Conservation (phyloP, 2,329 filamentous ascomycete species). For the Leptodontidium sp. region DNA sequence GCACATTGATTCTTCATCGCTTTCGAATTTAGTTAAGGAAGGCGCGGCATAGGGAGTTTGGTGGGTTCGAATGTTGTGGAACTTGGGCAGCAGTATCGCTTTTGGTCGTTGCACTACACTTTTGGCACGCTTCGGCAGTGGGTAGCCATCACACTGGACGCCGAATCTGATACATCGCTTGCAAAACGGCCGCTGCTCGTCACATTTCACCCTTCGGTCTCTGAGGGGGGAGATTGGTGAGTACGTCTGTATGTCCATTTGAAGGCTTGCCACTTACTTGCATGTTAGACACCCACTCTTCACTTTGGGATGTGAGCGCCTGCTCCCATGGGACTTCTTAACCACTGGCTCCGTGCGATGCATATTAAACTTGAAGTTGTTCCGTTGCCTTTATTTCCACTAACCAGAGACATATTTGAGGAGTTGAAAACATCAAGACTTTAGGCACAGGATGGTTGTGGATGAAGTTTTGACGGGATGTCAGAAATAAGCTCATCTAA, state of each 20-base stretch:
- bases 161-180: conserved; percentile 24
- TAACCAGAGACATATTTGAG: not conserved
- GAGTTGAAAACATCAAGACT: not conserved
- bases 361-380: not conserved
- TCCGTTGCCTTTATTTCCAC: not conserved
- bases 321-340: not conserved
- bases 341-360: not conserved
- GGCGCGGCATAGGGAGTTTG: conserved; percentile 12
- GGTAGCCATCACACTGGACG: conserved; percentile 31
- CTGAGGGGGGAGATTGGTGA: not conserved
- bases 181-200: conserved; percentile 24
- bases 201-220: conserved; percentile 26
- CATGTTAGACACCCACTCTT: conserved; percentile 25
- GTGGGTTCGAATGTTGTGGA: not conserved
- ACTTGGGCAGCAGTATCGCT: conserved; percentile 14
- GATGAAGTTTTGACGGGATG: not conserved
- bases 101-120: conserved; percentile 1
- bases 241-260: not conserved
- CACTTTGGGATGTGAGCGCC: conserved; percentile 10
- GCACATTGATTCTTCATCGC: conserved; percentile 26
- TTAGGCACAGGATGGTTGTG: not conserved
- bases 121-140: conserved; percentile 6
- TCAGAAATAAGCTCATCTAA: not conserved
- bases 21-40: conserved; percentile 22
- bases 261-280: conserved; percentile 18